Conservation (phyloP, 108 stramenopile species). For the Skeletonema menzelii region DNA sequence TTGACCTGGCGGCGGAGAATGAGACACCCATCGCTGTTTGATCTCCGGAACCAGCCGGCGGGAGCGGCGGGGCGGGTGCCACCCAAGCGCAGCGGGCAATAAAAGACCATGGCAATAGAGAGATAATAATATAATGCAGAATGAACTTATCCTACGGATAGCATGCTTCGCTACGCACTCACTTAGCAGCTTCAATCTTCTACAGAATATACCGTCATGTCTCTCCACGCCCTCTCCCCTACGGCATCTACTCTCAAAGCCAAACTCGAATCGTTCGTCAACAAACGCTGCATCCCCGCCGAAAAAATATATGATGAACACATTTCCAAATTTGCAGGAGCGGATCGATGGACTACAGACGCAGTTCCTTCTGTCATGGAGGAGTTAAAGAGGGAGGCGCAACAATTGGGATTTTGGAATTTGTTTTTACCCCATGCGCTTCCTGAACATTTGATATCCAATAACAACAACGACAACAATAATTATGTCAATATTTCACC, state of each 20-base stretch:
- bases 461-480: not conserved
- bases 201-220: not conserved
- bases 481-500: constrained; percentile 36
- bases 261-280: constrained; percentile 75
- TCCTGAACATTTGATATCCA: constrained; percentile 46
- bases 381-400: constrained; percentile 64
- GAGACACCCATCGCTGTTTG: not conserved
- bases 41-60: no score
- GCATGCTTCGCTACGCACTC: no score
- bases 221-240: constrained; percentile 8
- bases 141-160: no score
- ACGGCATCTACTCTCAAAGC: constrained; percentile 36
- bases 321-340: constrained; percentile 49
- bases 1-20: not conserved
- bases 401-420: constrained; percentile 87
- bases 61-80: no score
- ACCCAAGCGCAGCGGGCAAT: no score
- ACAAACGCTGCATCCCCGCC: constrained; percentile 76
- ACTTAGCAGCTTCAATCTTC: no score
- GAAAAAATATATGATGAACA: constrained; percentile 75
- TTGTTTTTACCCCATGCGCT: constrained; percentile 71
- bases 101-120: no score
- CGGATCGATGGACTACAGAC: constrained; percentile 63
- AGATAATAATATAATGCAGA: no score
- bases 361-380: constrained; percentile 74